These are phyloP conservation scores for Gossypium gossypioides DNA, from an alignment of 441 rosid species.

Conservation along the genomic window DNA sequence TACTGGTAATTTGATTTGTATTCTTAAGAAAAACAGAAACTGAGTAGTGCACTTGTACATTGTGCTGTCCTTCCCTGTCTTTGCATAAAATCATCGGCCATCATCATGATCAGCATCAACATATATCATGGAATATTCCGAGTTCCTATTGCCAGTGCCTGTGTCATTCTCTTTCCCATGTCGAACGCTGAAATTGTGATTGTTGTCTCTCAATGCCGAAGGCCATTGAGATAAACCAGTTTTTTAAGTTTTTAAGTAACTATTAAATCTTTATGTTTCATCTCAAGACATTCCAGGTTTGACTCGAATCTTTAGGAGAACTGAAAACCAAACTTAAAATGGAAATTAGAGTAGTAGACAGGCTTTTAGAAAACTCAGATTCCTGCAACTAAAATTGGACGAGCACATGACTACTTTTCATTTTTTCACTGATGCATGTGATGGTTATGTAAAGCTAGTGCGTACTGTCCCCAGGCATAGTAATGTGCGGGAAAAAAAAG, in stretches of 20 bases:
- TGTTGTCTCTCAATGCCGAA: slow-evolving; percentile 3
- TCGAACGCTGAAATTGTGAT: background rate
- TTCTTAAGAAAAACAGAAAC: slow-evolving; percentile 23
- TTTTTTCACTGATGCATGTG: background rate
- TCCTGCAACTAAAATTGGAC: background rate
- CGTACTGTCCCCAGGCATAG: slow-evolving; percentile 4
- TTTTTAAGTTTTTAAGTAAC: background rate
- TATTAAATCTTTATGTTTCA: background rate
- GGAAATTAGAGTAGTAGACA: no score
- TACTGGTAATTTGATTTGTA: slow-evolving; percentile 28
- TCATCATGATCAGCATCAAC: slow-evolving; percentile 17
- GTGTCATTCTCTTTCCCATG: background rate
- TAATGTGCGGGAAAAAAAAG: background rate
- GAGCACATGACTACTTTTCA: background rate
- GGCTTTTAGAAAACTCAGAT: background rate
- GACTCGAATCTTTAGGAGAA: background rate
- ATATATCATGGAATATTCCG: slow-evolving; percentile 21
- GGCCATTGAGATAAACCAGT: background rate
- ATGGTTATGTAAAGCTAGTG: background rate
- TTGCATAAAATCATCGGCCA: slow-evolving; percentile 7
- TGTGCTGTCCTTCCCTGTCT: slow-evolving; percentile 19
- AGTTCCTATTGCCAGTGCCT: slow-evolving; percentile 5
- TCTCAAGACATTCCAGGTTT: background rate
- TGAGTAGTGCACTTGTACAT: slow-evolving; percentile 19
- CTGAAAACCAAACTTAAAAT: background rate